Conservation (phyloP, 768 basidiomycete genomes). For the Rhizopogon rudus region DNA sequence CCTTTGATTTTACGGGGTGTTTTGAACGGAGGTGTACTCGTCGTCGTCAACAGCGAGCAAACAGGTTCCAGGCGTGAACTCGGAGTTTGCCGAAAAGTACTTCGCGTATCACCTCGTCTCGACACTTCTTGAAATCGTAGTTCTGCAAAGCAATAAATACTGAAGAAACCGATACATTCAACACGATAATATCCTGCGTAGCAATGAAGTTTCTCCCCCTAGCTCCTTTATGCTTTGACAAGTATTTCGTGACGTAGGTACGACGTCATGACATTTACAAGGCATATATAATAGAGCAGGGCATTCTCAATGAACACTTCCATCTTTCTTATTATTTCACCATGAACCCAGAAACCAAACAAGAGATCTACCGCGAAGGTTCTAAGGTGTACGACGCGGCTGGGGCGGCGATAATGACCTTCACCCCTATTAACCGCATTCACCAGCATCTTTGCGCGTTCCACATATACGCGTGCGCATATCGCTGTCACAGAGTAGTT, state of each 20-base stretch:
- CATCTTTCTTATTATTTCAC: background rate
- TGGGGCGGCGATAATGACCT: slow-evolving; percentile 24
- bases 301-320: background rate
- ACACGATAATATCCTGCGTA: background rate
- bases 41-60: slow-evolving; percentile 28
- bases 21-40: slow-evolving; percentile 22
- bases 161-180: too few relatives aligned
- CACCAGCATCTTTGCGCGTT: slow-evolving; percentile 30
- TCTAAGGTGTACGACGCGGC: slow-evolving; percentile 21
- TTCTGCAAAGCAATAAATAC: too few relatives aligned
- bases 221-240: background rate
- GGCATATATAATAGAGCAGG: background rate
- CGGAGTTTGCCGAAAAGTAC: slow-evolving; percentile 25
- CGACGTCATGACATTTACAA: background rate
- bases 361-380: slow-evolving; percentile 18
- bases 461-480: slow-evolving; percentile 27
- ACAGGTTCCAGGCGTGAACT: slow-evolving; percentile 6
- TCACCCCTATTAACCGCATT: slow-evolving; percentile 30
- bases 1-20: slow-evolving; percentile 17
- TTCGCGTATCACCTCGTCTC: too few relatives aligned
- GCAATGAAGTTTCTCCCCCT: background rate
- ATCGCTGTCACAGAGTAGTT: background rate
- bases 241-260: background rate
- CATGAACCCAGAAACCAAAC: slow-evolving; percentile 26
- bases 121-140: too few relatives aligned